These are phyloP conservation scores for Apophysomyces sp. DNA, from an alignment of 371 early-diverging fungal genomes.

Conservation along the genomic window DNA sequence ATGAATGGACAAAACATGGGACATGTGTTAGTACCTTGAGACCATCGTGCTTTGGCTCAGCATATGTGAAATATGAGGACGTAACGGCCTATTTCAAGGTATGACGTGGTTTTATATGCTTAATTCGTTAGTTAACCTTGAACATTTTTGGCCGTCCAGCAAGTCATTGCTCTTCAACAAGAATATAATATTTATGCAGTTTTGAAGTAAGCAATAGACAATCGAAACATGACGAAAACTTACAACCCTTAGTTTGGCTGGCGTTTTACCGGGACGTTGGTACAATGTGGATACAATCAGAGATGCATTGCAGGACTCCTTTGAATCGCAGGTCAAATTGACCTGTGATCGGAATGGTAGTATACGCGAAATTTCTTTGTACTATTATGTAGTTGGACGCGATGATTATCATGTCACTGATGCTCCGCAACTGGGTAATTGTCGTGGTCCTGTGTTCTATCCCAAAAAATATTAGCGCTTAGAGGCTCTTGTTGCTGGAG, in stretches of 20 bases:
- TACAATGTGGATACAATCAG: constrained; percentile 33
- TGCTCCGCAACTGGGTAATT: constrained; percentile 25
- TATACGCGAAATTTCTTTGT: constrained; percentile 34
- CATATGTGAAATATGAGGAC: constrained; percentile 35
- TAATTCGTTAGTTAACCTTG: neutral
- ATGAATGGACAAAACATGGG: constrained; percentile 62
- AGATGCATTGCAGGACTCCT: constrained; percentile 28
- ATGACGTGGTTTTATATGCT: neutral
- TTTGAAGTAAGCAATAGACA: neutral
- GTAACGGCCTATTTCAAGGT: constrained; percentile 49
- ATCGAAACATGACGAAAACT: neutral
- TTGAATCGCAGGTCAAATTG: constrained; percentile 29
- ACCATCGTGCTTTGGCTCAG: constrained; percentile 41
- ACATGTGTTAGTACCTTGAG: constrained; percentile 54
- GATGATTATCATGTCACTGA: constrained; percentile 34
- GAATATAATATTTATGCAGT: neutral
- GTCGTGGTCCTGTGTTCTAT: constrained; percentile 36
- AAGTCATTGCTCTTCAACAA: neutral
- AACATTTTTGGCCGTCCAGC: neutral
- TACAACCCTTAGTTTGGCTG: constrained; percentile 24
- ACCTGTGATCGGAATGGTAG: constrained; percentile 28
- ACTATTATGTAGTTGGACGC: constrained; percentile 43
- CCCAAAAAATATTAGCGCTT: constrained; percentile 29
- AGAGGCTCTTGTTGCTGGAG: neutral
- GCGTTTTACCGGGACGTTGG: constrained; percentile 39